phyloP scores from a whole-genome alignment of 257 asterid species.

The Nicotiana tomentosiformis region DNA sequence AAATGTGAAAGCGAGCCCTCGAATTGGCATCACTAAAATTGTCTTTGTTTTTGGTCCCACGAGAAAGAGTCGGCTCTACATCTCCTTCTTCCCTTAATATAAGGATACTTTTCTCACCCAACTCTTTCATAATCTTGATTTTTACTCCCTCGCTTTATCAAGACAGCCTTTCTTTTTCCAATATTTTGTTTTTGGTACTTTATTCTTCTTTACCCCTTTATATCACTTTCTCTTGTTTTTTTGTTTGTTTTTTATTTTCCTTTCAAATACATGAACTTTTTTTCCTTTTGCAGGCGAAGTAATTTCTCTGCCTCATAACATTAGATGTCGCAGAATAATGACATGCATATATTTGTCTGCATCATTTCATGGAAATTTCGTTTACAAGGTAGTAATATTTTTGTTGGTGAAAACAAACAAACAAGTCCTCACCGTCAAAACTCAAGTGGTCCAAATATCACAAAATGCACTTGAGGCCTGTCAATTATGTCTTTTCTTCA shows the following conservation, averaged over 20 bases:
- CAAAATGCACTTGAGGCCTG: neutral
- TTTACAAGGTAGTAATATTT: neutral
- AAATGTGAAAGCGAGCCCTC: slow-evolving; percentile 23
- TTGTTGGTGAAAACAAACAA: neutral
- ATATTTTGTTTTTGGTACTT: neutral
- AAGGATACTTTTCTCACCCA: neutral
- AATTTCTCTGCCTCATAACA: neutral
- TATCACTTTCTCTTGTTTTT: neutral
- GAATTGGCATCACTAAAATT: slow-evolving; percentile 26
- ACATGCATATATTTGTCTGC: neutral
- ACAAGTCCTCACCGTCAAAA: neutral
- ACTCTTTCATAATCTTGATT: neutral
- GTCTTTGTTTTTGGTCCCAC: slow-evolving; percentile 27
- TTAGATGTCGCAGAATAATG: neutral
- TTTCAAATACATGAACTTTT: neutral
- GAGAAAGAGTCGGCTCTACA: neutral
- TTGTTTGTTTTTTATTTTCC: no score
- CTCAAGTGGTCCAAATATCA: neutral
- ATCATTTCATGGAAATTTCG: neutral
- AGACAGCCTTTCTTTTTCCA: neutral
- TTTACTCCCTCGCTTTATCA: neutral
- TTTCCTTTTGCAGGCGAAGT: neutral
- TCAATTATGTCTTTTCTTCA: neutral
- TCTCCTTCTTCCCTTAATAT: neutral
- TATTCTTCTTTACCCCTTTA: neutral